Evolutionary conservation across 2,329 filamentous ascomycete genomes (phyloP).

Genomic region (Stromatinia cepivora): DNA sequence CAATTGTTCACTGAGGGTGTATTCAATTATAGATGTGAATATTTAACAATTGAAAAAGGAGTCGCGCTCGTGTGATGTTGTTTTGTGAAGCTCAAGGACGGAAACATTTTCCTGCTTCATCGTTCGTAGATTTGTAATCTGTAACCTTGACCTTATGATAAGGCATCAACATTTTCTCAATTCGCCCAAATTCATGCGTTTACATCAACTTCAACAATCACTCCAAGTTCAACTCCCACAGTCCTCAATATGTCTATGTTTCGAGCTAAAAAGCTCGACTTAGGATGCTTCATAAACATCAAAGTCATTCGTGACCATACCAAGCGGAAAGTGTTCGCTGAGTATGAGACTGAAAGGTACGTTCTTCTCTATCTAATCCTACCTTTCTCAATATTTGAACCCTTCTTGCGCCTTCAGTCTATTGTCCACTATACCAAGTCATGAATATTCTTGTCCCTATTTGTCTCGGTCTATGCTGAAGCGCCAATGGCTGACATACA

Average conservation of each 20-base stretch:
- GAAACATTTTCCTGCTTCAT: background rate
- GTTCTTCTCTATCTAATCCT: background rate
- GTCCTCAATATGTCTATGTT: constrained; percentile 73
- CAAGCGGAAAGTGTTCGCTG: constrained; percentile 89
- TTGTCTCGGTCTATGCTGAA: background rate
- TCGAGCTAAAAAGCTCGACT: constrained; percentile 83
- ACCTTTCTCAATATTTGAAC: background rate
- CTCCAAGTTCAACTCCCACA: background rate
- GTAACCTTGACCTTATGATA: background rate
- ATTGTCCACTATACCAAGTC: background rate
- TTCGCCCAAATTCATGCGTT: background rate
- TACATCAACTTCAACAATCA: background rate
- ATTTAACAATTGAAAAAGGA: background rate
- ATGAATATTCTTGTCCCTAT: background rate
- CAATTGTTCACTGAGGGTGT: too few relatives aligned
- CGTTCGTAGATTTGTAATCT: background rate
- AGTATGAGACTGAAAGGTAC: constrained; percentile 81
- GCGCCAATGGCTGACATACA: constrained; percentile 14
- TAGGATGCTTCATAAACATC: constrained; percentile 84
- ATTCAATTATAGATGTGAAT: background rate
- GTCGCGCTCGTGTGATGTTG: too few relatives aligned
- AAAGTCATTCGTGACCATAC: constrained; percentile 90
- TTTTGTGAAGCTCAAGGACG: too few relatives aligned
- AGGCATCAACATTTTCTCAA: background rate
- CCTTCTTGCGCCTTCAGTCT: background rate